Conservation (phyloP, 2,329 filamentous ascomycete species). For the Pseudohalonectria lignicola region DNA sequence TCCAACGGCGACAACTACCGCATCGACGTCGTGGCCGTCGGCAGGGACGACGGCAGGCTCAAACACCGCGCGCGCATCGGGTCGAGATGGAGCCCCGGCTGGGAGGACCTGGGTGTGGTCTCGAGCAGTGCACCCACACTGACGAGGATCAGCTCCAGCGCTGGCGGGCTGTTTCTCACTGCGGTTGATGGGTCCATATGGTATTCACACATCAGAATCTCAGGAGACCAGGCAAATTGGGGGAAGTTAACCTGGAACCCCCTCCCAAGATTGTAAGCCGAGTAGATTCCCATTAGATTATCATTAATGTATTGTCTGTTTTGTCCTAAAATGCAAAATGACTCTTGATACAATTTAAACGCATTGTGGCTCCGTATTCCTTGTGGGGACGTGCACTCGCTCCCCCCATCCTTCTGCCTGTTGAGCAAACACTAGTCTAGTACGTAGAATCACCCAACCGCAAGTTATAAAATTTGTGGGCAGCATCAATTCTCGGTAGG, state of each 20-base stretch:
- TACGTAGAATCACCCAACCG: too few relatives aligned
- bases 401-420: too few relatives aligned
- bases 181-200: slow-evolving; percentile 1
- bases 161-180: neutral
- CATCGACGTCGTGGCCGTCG: slow-evolving; percentile 1
- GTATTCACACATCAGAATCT: neutral
- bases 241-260: neutral
- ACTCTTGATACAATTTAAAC: too few relatives aligned
- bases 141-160: neutral
- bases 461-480: too few relatives aligned
- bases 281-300: too few relatives aligned
- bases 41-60: slow-evolving; percentile 1
- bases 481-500: too few relatives aligned
- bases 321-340: too few relatives aligned
- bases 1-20: neutral
- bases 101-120: neutral
- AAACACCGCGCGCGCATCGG: neutral
- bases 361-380: too few relatives aligned
- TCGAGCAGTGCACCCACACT: neutral
- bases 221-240: neutral
- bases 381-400: too few relatives aligned
- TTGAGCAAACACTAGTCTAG: too few relatives aligned
- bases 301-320: too few relatives aligned
- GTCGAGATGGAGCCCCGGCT: neutral
- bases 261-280: neutral